Base-by-base conservation (phyloP, 768 basidiomycete species). In the Phaeotremella skinneri region DNA sequence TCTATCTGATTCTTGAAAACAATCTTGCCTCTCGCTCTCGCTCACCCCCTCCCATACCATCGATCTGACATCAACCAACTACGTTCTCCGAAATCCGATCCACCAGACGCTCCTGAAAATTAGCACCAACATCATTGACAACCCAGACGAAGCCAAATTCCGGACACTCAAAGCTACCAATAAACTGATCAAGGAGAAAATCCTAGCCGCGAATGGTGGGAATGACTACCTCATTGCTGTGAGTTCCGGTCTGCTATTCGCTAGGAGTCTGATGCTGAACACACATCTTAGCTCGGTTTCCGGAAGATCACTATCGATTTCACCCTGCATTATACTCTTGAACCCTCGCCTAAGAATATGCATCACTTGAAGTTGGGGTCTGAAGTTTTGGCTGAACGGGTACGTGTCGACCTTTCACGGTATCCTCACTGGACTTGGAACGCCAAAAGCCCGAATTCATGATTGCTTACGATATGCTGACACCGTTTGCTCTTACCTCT, bases 81-180 rank as follows among this genome's bases (percentile, higher is more conserved):
- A n/a, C n/a, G n/a, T n/a, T n/a, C n/a, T n/a, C n/a, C n/a, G n/a
- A n/a, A n/a, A n/a, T n/a, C n/a, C n/a, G n/a, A n/a, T n/a, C n/a
- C n/a, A n/a, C n/a, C 49, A 74, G 73, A 72, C 70, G n/a, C 62
- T 74, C n/a, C 43, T 72, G 47, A 67, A 68, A 47, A 72, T 74
- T 47, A 52, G 67, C 6, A 61, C 37, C 17, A 74, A 74, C 48
- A 70, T 74, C 49, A 45, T 66, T 13, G 20, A 54, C 7, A 47
- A 63, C 17, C 52, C 60, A 5, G 32, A 55, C 30, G 73, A 74
- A 20, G 55, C 68, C 1, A 74, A 74, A 52, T 74, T 57, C 50
- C 37, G 67, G 25, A 59, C 55, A 1, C 17, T 74, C 4, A 69
- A 69, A 55, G 62, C 69, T 4, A 59, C 62, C 34, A 72, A 72